Evolutionary conservation across 768 basidiomycete genomes (phyloP).

Genomic region (Rhodotorula diobovata): DNA sequence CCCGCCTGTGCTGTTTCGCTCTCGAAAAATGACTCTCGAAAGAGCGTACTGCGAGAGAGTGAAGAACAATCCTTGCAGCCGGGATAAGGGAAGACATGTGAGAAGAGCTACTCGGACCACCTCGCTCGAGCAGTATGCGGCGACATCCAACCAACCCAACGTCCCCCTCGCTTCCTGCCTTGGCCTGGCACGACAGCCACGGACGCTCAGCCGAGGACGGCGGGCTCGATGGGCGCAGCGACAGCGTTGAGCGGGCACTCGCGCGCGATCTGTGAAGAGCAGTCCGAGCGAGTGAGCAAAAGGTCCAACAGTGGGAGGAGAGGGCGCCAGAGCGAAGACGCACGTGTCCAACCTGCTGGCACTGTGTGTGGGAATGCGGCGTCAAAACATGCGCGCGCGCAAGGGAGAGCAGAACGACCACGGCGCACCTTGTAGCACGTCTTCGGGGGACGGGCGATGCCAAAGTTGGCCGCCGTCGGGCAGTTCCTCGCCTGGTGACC

Average conservation of each 20-base stretch:
- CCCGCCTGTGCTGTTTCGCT: no score
- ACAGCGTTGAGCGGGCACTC: constrained; percentile 30
- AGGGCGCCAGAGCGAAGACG: neutral
- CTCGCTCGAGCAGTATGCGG: no score
- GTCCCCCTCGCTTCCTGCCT: neutral
- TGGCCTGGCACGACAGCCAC: neutral
- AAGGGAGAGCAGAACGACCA: neutral
- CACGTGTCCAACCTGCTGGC: constrained; percentile 35
- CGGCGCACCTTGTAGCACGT: constrained; percentile 22
- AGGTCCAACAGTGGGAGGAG: neutral
- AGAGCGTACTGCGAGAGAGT: neutral
- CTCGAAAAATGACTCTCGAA: neutral
- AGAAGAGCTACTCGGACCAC: neutral
- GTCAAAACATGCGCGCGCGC: no score
- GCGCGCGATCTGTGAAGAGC: constrained; percentile 20
- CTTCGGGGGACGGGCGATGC: constrained; percentile 1
- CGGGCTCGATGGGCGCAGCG: constrained; percentile 15
- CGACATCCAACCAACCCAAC: neutral
- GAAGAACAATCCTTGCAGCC: no score
- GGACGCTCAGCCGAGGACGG: constrained; percentile 12
- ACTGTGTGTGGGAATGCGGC: neutral
- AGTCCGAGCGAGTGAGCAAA: neutral
- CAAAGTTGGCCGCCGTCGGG: constrained; percentile 9
- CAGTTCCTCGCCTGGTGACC: constrained; percentile 24
- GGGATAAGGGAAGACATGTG: neutral